phyloP scores from a whole-genome alignment of 371 early-diverging fungal genomes.

The Mortierella sp. region DNA sequence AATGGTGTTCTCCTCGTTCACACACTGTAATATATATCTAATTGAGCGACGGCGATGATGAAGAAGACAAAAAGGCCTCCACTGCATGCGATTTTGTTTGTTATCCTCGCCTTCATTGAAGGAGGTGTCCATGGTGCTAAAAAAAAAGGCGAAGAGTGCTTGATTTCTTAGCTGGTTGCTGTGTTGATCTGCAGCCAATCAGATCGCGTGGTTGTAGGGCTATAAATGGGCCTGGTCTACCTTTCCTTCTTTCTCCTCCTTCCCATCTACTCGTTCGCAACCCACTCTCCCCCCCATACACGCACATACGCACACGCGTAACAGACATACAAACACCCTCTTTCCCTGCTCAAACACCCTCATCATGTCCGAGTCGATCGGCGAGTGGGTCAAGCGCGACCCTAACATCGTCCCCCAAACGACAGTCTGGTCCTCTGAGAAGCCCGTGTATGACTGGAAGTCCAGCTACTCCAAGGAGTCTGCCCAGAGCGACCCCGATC shows the following conservation, averaged over 20 bases:
- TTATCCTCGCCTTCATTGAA: neutral
- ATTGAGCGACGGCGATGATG: neutral
- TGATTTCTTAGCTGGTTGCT: neutral
- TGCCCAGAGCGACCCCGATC: constrained; percentile 24
- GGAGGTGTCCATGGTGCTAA: neutral
- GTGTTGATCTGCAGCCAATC: neutral
- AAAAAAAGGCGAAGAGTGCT: neutral
- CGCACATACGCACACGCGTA: neutral
- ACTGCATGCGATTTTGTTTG: neutral
- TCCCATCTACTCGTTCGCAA: neutral
- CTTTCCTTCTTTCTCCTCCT: neutral
- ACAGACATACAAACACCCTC: neutral
- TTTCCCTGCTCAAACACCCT: too few relatives aligned
- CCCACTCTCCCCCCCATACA: neutral
- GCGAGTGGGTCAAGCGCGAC: constrained; percentile 29
- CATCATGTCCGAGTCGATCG: constrained; percentile 27
- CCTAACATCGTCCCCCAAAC: neutral
- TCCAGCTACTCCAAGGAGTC: constrained; percentile 22
- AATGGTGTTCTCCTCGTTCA: constrained; percentile 45
- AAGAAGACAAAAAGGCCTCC: neutral
- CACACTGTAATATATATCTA: constrained; percentile 28
- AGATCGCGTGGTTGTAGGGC: neutral
- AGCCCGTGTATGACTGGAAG: constrained; percentile 45
- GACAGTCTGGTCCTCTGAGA: constrained; percentile 39
- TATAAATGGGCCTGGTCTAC: neutral